Evolutionary conservation across 495 filamentous ascomycete genomes (phyloP).

Genomic region (Venustampulla echinocandica): DNA sequence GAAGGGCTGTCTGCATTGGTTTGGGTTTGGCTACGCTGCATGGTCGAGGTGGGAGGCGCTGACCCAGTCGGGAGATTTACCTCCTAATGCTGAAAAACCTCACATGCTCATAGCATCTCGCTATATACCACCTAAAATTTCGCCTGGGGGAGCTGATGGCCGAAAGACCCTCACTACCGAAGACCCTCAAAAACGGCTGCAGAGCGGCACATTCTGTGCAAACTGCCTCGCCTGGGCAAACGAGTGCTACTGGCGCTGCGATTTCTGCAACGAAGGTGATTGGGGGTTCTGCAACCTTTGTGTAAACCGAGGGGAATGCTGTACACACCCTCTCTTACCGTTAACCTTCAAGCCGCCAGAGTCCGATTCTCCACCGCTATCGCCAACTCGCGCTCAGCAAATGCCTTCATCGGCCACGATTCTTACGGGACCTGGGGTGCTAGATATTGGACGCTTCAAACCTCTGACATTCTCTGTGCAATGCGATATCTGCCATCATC

Average conservation of each 20-base stretch:
- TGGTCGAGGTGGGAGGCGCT: slow-evolving; percentile 45
- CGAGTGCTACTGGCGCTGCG: slow-evolving; percentile 77
- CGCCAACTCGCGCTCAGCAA: slow-evolving; percentile 12
- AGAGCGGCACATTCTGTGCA: slow-evolving; percentile 75
- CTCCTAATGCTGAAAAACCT: slow-evolving; percentile 32
- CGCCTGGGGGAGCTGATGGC: slow-evolving; percentile 38
- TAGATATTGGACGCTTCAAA: slow-evolving; percentile 32
- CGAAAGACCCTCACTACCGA: slow-evolving; percentile 48
- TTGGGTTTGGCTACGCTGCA: slow-evolving; percentile 62
- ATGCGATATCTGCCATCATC: slow-evolving; percentile 65
- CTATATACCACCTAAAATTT: slow-evolving; percentile 48
- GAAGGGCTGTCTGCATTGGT: slow-evolving; percentile 72
- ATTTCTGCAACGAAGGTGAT: slow-evolving; percentile 75
- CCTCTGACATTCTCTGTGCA: slow-evolving; percentile 58
- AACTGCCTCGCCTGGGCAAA: slow-evolving; percentile 64
- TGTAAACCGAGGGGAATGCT: slow-evolving; percentile 66
- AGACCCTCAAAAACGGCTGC: slow-evolving; percentile 55
- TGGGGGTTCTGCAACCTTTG: slow-evolving; percentile 86
- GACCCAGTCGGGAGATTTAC: slow-evolving; percentile 10
- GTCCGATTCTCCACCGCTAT: slow-evolving; percentile 14
- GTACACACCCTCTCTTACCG: slow-evolving; percentile 69
- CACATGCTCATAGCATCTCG: slow-evolving; percentile 61
- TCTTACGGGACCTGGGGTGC: slow-evolving; percentile 29
- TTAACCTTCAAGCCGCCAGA: slow-evolving; percentile 35
- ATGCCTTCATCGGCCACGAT: slow-evolving; percentile 27